Conservation (phyloP, 2,329 filamentous ascomycete genomes). For the Fusarium sp. region DNA sequence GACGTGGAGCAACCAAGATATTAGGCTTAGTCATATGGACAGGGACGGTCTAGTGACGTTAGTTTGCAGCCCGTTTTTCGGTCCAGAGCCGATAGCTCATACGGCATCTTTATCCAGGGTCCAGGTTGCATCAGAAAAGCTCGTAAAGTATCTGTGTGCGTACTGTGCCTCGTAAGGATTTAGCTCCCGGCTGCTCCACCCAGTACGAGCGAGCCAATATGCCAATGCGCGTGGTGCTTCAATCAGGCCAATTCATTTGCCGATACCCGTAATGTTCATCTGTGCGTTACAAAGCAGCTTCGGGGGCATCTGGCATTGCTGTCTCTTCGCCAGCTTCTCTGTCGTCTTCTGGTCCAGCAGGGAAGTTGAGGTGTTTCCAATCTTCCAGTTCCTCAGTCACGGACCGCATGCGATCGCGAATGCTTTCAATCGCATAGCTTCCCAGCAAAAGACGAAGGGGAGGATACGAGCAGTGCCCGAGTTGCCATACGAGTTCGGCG, state of each 20-base stretch:
- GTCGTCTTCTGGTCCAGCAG: slow-evolving; percentile 49
- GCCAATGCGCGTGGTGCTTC: background rate
- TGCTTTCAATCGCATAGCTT: slow-evolving; percentile 95
- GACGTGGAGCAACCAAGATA: slow-evolving; percentile 35
- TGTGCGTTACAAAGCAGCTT: slow-evolving; percentile 22
- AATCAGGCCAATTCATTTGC: background rate
- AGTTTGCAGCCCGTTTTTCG: slow-evolving; percentile 22
- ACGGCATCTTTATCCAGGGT: slow-evolving; percentile 14
- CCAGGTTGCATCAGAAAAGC: slow-evolving; percentile 19
- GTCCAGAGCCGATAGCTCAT: slow-evolving; percentile 14
- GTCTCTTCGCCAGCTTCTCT: slow-evolving; percentile 40
- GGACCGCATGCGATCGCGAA: slow-evolving; percentile 86
- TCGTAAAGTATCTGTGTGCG: slow-evolving; percentile 24
- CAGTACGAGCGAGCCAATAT: slow-evolving; percentile 1
- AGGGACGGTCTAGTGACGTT: slow-evolving; percentile 19
- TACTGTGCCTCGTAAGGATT: slow-evolving; percentile 20
- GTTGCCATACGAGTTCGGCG: slow-evolving; percentile 92
- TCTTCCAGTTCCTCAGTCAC: slow-evolving; percentile 96
- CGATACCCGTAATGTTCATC: slow-evolving; percentile 3
- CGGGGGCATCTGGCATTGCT: slow-evolving; percentile 18
- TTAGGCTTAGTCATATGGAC: slow-evolving; percentile 34
- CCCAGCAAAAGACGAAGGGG: slow-evolving; percentile 88
- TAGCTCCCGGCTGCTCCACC: slow-evolving; percentile 11
- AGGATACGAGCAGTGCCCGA: slow-evolving; percentile 94
- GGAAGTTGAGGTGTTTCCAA: slow-evolving; percentile 88